phyloP scores from a whole-genome alignment of 139 green algal genomes.

The Astrephomene gubernaculifera region DNA sequence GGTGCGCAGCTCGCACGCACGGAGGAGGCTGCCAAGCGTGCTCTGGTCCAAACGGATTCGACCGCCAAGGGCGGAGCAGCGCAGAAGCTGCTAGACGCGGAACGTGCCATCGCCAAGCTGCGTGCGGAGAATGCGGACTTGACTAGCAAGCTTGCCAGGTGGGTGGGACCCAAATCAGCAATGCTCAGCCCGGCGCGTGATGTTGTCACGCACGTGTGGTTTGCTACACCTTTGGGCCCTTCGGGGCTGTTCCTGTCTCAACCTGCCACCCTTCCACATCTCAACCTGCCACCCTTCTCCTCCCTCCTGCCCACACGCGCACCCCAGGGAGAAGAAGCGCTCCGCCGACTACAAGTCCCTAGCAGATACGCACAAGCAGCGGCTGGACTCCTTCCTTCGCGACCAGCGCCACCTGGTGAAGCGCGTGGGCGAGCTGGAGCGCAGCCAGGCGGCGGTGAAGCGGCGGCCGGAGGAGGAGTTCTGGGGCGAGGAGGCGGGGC shows the following conservation, averaged over 20 bases:
- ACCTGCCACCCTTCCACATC: no score
- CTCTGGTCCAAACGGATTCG: slow-evolving; percentile 66
- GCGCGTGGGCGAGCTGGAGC: slow-evolving; percentile 56
- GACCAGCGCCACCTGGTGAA: slow-evolving; percentile 70
- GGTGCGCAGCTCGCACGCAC: slow-evolving; percentile 79
- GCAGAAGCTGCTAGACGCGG: slow-evolving; percentile 72
- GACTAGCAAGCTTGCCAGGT: slow-evolving; percentile 65
- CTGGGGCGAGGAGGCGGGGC: slow-evolving; percentile 63
- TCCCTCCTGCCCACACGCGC: no score
- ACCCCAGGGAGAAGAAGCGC: slow-evolving; percentile 60
- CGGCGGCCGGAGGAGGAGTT: slow-evolving; percentile 63
- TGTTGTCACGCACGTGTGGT: no score
- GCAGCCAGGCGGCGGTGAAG: not conserved
- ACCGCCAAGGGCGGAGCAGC: slow-evolving; percentile 69
- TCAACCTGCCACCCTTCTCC: no score
- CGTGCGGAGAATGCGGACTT: slow-evolving; percentile 68
- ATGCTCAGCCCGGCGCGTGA: no score
- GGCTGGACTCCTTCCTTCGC: slow-evolving; percentile 60
- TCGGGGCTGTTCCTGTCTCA: no score
- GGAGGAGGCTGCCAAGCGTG: slow-evolving; percentile 83
- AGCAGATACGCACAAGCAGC: slow-evolving; percentile 58
- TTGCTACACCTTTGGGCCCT: no score
- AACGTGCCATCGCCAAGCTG: slow-evolving; percentile 64
- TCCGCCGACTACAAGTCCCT: slow-evolving; percentile 53
- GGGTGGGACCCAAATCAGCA: no score